Evolutionary conservation across 2,329 filamentous ascomycete species (phyloP), one percentile per base, ranked within the genome.

Genomic region (Arachnopeziza araneosa): DNA sequence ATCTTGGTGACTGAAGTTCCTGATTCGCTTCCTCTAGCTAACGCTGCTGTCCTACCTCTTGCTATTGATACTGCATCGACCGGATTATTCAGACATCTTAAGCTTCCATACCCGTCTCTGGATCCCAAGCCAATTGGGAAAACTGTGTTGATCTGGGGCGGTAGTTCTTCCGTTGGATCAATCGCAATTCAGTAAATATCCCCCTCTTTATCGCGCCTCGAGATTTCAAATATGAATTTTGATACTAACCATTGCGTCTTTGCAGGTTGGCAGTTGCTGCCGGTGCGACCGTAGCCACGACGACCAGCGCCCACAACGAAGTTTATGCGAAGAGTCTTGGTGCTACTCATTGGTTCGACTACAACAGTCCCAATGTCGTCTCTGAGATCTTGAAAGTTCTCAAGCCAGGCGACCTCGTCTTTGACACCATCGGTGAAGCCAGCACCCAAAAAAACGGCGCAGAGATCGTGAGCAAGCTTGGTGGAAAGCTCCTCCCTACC

Each of bases 301-400:
- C 78, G 1, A 78, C 76, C 63, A 79, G 78, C 0, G 72, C 76
- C 0, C 57, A 62, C 36, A 81, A 79, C 63, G 74, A 74, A 55
- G 73, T 73, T 1, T 71, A 79, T 1, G 76, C 75, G n/a, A 70
- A 72, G 44, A 59, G 59, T 0, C 74, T 71, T 32, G 80, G 81
- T 1, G 80, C 80, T 1, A 73, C 72, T 5, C 67, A 69, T 4
- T 72, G 70, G 5, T 80, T 82, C 64, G 78, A 83, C 68, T 79
- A 83, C 64, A 64, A 67, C 50, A 69, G 56, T 17, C 53, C 60
- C 21, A 56, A 54, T 1, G 58, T 67, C n/a, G 52, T 67, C 3
- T 44, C 62, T 2, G 52, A 67, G 2, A 60, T 69, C 8, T 17
- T 62, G 10, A 57, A 54, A n/a, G n/a, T 65, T 1, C 50, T 68